These are phyloP conservation scores for Dothiorella sarmentorum DNA, from an alignment of 2,329 filamentous ascomycete species.

Conservation along the genomic window DNA sequence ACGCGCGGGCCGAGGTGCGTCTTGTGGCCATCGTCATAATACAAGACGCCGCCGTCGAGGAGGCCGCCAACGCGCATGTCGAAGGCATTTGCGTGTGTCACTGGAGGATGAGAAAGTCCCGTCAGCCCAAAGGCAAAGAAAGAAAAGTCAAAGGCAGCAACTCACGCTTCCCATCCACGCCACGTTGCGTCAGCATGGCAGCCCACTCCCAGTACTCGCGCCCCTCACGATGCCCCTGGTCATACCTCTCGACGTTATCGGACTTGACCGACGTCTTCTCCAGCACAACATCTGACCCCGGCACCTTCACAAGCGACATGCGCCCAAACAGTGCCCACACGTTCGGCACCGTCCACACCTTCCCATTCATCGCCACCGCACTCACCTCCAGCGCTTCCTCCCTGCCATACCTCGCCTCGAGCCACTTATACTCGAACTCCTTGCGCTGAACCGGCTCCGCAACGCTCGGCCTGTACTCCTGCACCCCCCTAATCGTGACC, in stretches of 20 bases:
- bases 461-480: neutral
- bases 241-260: neutral
- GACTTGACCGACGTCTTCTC: slow-evolving; percentile 35
- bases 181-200: slow-evolving; percentile 20
- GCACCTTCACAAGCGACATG: slow-evolving; percentile 37
- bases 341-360: slow-evolving; percentile 30
- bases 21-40: slow-evolving; percentile 44
- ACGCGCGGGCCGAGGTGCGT: slow-evolving; percentile 42
- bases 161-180: slow-evolving; percentile 23
- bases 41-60: slow-evolving; percentile 47
- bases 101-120: neutral
- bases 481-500: neutral
- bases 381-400: slow-evolving; percentile 31
- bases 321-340: slow-evolving; percentile 35
- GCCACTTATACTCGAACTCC: slow-evolving; percentile 14
- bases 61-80: slow-evolving; percentile 45
- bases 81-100: slow-evolving; percentile 42
- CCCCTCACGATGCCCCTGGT: fast-evolving
- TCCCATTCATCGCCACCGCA: slow-evolving; percentile 42
- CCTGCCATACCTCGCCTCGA: slow-evolving; percentile 34
- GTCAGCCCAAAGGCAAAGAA: neutral
- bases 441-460: neutral
- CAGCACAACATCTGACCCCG: slow-evolving; percentile 38
- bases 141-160: neutral
- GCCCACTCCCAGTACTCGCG: slow-evolving; percentile 23